Evolutionary conservation across 805 yeast species (phyloP).

Genomic region (Starmerella stigmatis): DNA sequence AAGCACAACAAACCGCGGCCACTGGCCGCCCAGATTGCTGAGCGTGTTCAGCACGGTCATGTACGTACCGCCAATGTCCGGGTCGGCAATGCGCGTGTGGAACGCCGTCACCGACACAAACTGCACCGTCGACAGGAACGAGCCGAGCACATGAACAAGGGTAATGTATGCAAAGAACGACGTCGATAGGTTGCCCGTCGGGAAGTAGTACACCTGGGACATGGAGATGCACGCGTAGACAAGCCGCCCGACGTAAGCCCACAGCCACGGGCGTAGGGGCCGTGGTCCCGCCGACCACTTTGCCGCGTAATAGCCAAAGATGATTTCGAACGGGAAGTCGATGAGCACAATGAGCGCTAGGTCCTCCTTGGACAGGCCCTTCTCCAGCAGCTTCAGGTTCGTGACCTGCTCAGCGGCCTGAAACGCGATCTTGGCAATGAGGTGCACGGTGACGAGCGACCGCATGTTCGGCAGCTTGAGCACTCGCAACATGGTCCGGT

Average conservation of each 20-base stretch:
- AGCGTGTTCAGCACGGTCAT: slow-evolving; percentile 93
- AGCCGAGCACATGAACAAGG: slow-evolving; percentile 69
- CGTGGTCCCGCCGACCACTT: slow-evolving; percentile 72
- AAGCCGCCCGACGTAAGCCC: slow-evolving; percentile 74
- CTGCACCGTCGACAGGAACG: slow-evolving; percentile 90
- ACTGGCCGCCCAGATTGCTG: slow-evolving; percentile 90
- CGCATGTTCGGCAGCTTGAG: slow-evolving; percentile 54
- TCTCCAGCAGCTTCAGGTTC: slow-evolving; percentile 77
- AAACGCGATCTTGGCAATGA: slow-evolving; percentile 80
- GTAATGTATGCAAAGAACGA: slow-evolving; percentile 62
- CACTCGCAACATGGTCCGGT: slow-evolving; percentile 31
- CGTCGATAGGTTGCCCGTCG: slow-evolving; percentile 41
- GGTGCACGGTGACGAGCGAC: slow-evolving; percentile 59
- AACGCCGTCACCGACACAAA: slow-evolving; percentile 91
- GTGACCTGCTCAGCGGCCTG: slow-evolving; percentile 96
- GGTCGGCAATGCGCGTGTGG: slow-evolving; percentile 93
- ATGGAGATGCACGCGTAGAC: slow-evolving; percentile 68
- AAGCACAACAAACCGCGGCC: slow-evolving; percentile 84
- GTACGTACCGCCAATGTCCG: slow-evolving; percentile 91
- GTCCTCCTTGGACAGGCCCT: slow-evolving; percentile 88
- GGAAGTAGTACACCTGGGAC: slow-evolving; percentile 60
- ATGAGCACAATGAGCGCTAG: slow-evolving; percentile 83
- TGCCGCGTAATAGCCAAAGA: slow-evolving; percentile 93
- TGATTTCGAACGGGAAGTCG: slow-evolving; percentile 90
- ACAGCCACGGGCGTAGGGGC: slow-evolving; percentile 78